A percentile compares a stretch with the other conserved stretches of the same genome.
Conservation (phyloP, 129 eudicot genomes). For the Apium graveolens region DNA sequence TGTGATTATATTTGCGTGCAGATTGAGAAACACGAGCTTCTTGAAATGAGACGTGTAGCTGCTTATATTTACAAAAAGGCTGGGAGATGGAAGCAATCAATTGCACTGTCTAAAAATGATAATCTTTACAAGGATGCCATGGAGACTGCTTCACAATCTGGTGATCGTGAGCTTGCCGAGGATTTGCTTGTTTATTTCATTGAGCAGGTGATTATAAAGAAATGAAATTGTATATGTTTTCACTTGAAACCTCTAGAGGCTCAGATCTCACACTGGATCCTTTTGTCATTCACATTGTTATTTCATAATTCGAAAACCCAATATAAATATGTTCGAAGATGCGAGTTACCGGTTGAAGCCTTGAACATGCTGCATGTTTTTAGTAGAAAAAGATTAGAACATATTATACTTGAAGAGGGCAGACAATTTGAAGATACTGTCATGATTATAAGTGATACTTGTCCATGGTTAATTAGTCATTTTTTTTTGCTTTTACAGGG, state of each 20-base stretch:
- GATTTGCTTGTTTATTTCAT: conserved; percentile 57
- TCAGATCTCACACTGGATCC: background rate
- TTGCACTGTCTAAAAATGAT: conserved; percentile 56
- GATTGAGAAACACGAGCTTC: conserved; percentile 74
- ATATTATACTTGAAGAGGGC: background rate
- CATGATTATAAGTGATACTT: background rate
- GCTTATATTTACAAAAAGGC: conserved; percentile 72
- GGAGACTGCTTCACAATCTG: conserved; percentile 76
- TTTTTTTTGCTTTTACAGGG: conserved; percentile 50
- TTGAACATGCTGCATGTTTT: background rate
- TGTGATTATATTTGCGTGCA: conserved; percentile 6
- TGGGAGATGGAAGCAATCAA: conserved; percentile 70
- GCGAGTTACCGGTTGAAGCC: background rate
- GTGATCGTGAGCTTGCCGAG: conserved; percentile 68
- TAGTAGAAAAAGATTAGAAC: background rate
- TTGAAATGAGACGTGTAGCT: conserved; percentile 73
- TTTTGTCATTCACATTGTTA: background rate
- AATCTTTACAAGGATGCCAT: conserved; percentile 62
- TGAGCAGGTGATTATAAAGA: conserved; percentile 33
- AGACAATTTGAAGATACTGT: background rate
- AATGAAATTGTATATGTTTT: background rate
- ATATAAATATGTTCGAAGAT: background rate
- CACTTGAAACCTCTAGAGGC: background rate
- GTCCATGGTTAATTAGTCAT: background rate
- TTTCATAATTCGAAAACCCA: background rate